Evolutionary conservation across 2,329 filamentous ascomycete species (phyloP).

Genomic region (Chaetomium olivaceum): DNA sequence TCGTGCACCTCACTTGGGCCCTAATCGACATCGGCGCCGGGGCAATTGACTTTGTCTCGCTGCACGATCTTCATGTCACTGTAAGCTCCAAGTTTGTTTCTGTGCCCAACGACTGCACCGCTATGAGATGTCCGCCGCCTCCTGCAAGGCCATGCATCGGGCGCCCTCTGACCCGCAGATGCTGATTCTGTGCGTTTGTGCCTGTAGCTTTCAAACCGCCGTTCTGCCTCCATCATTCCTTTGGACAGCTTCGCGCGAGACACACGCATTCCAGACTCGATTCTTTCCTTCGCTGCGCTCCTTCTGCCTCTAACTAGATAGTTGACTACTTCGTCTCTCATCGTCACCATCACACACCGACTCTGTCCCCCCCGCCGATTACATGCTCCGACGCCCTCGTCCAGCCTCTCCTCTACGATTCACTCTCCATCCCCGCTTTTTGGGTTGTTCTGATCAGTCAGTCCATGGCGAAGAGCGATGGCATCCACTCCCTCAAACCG

Average conservation of each 20-base stretch:
- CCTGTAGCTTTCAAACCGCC: conserved; percentile 27
- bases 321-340: not conserved
- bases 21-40: conserved; percentile 20
- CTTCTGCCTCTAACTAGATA: conserved; percentile 6
- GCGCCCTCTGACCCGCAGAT: not conserved
- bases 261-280: conserved; percentile 8
- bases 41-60: conserved; percentile 32
- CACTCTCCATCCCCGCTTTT: conserved; percentile 8
- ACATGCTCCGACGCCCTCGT: conserved; percentile 22
- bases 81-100: conserved; percentile 23
- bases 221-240: conserved; percentile 28
- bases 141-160: conserved; percentile 1
- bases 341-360: conserved; percentile 7
- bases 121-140: not conserved
- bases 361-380: conserved; percentile 10
- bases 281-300: conserved; percentile 13
- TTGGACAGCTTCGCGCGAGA: conserved; percentile 16
- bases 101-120: not conserved
- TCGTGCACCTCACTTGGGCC: conserved; percentile 7
- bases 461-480: conserved; percentile 60
- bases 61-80: conserved; percentile 31
- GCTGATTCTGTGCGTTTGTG: not conserved
- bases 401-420: conserved; percentile 17
- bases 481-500: conserved; percentile 60
- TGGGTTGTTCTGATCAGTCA: conserved; percentile 14